phyloP scores from a whole-genome alignment of 1,284 basidiomycete species.

The Microbotryum silenes-acaulis region DNA sequence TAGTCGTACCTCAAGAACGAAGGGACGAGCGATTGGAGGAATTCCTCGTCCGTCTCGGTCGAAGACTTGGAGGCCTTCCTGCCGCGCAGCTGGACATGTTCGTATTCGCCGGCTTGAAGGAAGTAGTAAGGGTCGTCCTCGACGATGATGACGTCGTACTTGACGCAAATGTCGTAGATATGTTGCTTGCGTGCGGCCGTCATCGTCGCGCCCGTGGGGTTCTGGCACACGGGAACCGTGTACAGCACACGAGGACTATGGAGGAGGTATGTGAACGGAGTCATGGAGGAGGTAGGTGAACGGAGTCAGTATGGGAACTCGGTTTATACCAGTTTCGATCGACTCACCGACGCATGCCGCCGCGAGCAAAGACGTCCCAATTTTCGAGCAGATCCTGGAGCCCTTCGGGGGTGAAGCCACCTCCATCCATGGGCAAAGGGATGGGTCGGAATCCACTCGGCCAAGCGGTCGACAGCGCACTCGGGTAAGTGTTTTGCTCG shows the following conservation, averaged over 20 bases:
- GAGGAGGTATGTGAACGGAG: neutral
- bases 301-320: neutral
- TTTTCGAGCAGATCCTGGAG: conserved; percentile 54
- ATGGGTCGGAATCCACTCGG: conserved; percentile 42
- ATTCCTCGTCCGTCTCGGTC: conserved; percentile 40
- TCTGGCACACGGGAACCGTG: conserved; percentile 66
- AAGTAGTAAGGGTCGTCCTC: conserved; percentile 54
- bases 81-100: conserved; percentile 45
- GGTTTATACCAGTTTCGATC: neutral
- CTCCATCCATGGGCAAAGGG: conserved; percentile 60
- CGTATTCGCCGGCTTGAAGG: conserved; percentile 55
- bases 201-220: conserved; percentile 62
- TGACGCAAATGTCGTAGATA: conserved; percentile 68
- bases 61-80: neutral
- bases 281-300: neutral
- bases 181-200: conserved; percentile 59
- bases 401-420: conserved; percentile 59
- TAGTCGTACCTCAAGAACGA: conserved; percentile 67
- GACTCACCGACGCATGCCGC: conserved; percentile 48
- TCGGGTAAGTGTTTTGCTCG: conserved; percentile 49
- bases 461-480: conserved; percentile 37
- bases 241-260: conserved; percentile 65
- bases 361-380: conserved; percentile 58
- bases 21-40: conserved; percentile 53
- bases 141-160: conserved; percentile 52